A percentile compares a stretch with the other conserved stretches of the same genome.
These are phyloP conservation scores for Stropharia rugosoannulata DNA, from an alignment of 768 basidiomycete species.

Conservation along the genomic window DNA sequence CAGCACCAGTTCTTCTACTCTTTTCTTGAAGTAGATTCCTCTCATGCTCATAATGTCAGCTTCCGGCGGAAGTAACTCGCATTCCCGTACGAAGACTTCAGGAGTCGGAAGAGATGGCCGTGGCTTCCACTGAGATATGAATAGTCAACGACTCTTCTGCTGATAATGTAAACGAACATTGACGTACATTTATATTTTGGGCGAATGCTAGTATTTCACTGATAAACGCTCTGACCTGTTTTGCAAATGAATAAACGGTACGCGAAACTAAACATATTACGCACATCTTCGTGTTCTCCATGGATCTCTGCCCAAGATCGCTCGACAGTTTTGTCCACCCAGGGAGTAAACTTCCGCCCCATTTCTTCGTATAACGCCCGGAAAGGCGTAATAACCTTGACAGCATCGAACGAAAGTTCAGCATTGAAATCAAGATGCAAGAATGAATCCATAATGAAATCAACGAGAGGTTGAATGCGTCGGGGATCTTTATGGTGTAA, in stretches of 20 bases:
- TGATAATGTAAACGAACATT: background rate
- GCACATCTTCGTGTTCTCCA: slow-evolving; percentile 79
- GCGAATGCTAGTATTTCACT: slow-evolving; percentile 73
- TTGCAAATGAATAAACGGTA: slow-evolving; percentile 1
- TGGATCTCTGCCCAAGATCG: slow-evolving; percentile 70
- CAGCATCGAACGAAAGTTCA: slow-evolving; percentile 80
- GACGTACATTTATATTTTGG: slow-evolving; percentile 67
- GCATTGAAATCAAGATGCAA: slow-evolving; percentile 71
- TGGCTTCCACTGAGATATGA: slow-evolving; percentile 54
- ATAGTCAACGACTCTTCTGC: background rate
- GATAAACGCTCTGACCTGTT: slow-evolving; percentile 71
- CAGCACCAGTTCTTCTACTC: slow-evolving; percentile 60
- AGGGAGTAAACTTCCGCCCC: slow-evolving; percentile 78
- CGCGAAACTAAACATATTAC: slow-evolving; percentile 15
- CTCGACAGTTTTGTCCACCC: slow-evolving; percentile 67
- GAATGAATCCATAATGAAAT: slow-evolving; percentile 68
- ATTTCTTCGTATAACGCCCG: slow-evolving; percentile 72
- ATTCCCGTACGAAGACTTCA: slow-evolving; percentile 68
- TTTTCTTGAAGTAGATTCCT: slow-evolving; percentile 56
- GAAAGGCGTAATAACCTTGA: slow-evolving; percentile 68
- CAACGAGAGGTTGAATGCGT: slow-evolving; percentile 74
- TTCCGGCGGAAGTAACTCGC: slow-evolving; percentile 50
- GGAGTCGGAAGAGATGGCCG: slow-evolving; percentile 58
- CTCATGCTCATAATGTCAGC: slow-evolving; percentile 78
- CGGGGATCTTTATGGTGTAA: slow-evolving; percentile 83